Evolutionary conservation across 768 basidiomycete genomes (phyloP), one percentile per base, ranked within the genome.

Genomic region (Gyrodon lividus): DNA sequence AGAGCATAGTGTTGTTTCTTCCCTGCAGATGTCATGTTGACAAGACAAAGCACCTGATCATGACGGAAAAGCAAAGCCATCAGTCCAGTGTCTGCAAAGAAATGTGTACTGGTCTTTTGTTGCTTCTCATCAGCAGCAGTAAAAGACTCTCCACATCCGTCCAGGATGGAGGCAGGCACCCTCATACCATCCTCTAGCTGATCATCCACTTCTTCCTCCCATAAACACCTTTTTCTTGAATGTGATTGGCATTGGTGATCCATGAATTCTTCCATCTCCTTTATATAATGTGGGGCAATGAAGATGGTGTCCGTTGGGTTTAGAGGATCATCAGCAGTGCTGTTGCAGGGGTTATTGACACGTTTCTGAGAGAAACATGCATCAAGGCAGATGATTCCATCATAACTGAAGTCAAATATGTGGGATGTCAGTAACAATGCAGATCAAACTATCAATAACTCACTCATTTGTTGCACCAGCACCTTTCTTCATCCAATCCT

Each of bases 61-160:
- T 77, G 73, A 0, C 65, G 55, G 51, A 73, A 75, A 2, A 71
- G 65, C 2, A 74, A 49, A 0, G 68, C 68, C 67, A 75, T 74
- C 24, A 71, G 45, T 0, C 74, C 72, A 9, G 53, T 60, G 35
- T 69, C 64, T 17, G 51, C n/a, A 51, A 62, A 63, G 23, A 57
- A 58, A 7, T 9, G 14, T 6, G 44, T 52, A 22, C 57, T 55
- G 5, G 68, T 68, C 50, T 57, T 57, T 17, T 54, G 28, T 9
- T 45, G 39, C 30, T 48, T 48, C 48, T 57, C 55, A 17, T 57
- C 55, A 16, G 51, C 56, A 4, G 53, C 59, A 20, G 34, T 16
- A 51, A 73, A 74, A 16, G 64, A 66, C 0, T 62, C 61, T 23
- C 60, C 26, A 38, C 72, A 73, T 2, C 46, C 69, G 59, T 73